Evolutionary conservation across 495 filamentous ascomycete species (phyloP).

Genomic region (Aspergillus carlsbadensis): DNA sequence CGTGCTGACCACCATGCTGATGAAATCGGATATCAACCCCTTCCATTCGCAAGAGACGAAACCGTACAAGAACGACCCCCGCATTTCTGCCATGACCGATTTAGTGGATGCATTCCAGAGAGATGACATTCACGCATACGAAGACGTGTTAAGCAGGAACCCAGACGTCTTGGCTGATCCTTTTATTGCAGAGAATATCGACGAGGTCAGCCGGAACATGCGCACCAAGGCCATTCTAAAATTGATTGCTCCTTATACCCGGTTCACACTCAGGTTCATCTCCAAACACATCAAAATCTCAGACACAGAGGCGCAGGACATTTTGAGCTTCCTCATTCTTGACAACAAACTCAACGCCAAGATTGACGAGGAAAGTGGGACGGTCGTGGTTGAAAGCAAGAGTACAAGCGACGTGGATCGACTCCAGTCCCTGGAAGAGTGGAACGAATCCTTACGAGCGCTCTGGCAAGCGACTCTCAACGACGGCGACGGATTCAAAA

Average conservation of each 20-base stretch:
- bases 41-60: slow-evolving; percentile 99
- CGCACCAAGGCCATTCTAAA: slow-evolving; percentile 93
- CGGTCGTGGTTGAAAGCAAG: slow-evolving; percentile 75
- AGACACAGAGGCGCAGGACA: slow-evolving; percentile 84
- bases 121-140: slow-evolving; percentile 91
- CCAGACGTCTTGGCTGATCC: slow-evolving; percentile 86
- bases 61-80: slow-evolving; percentile 92
- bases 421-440: slow-evolving; percentile 68
- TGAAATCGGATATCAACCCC: slow-evolving; percentile 99
- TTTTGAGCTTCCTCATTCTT: slow-evolving; percentile 87
- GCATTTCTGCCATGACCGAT: slow-evolving; percentile 95
- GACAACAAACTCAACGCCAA: slow-evolving; percentile 81
- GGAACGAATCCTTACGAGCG: slow-evolving; percentile 64
- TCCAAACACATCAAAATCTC: slow-evolving; percentile 82
- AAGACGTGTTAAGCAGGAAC: slow-evolving; percentile 82
- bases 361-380: slow-evolving; percentile 85
- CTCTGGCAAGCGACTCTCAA: slow-evolving; percentile 67
- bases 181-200: slow-evolving; percentile 98
- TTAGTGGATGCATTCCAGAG: slow-evolving; percentile 95
- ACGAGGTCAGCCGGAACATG: slow-evolving; percentile 98
- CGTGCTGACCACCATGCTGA: slow-evolving; percentile 94
- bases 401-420: slow-evolving; percentile 72
- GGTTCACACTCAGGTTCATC: slow-evolving; percentile 83
- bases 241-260: slow-evolving; percentile 90
- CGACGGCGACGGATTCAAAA: slow-evolving; percentile 70